These are phyloP conservation scores for Cyberlindnera mrakii DNA, from an alignment of 805 yeast genomes.

Conservation along the genomic window DNA sequence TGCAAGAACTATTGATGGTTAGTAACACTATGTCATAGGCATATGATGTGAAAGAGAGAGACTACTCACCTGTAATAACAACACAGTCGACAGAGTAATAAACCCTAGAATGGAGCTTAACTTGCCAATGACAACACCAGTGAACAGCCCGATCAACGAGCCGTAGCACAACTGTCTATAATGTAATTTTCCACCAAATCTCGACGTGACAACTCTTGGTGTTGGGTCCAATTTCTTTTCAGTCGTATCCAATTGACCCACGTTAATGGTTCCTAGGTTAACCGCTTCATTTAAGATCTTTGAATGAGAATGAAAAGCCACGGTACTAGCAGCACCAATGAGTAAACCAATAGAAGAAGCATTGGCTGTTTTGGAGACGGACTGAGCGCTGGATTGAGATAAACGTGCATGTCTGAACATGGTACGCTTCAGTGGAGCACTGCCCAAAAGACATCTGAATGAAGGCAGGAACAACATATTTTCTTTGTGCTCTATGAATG, in stretches of 20 bases:
- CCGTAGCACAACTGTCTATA: constrained; percentile 59
- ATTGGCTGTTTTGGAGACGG: neutral
- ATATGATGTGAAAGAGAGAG: neutral
- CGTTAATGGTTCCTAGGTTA: constrained; percentile 18
- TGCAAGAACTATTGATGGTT: constrained; percentile 41
- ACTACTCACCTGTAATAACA: constrained; percentile 23
- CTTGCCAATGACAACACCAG: constrained; percentile 56
- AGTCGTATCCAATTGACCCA: constrained; percentile 6
- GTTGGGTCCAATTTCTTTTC: constrained; percentile 10
- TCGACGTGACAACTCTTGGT: constrained; percentile 9
- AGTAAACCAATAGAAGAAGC: constrained; percentile 16
- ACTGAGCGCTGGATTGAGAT: neutral
- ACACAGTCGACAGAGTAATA: constrained; percentile 38
- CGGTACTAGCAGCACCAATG: constrained; percentile 20
- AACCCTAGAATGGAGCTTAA: constrained; percentile 48
- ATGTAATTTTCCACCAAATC: constrained; percentile 40
- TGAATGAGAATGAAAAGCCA: constrained; percentile 15
- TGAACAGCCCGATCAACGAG: constrained; percentile 48
- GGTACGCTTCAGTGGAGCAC: no score
- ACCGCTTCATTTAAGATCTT: constrained; percentile 23
- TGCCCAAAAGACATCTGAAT: no score
- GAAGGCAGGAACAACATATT: no score
- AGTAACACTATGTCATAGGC: neutral
- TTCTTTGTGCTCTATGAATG: no score
- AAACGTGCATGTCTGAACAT: neutral